These are phyloP conservation scores for Suillus brevipes DNA, from an alignment of 768 basidiomycete species.

Conservation along the genomic window DNA sequence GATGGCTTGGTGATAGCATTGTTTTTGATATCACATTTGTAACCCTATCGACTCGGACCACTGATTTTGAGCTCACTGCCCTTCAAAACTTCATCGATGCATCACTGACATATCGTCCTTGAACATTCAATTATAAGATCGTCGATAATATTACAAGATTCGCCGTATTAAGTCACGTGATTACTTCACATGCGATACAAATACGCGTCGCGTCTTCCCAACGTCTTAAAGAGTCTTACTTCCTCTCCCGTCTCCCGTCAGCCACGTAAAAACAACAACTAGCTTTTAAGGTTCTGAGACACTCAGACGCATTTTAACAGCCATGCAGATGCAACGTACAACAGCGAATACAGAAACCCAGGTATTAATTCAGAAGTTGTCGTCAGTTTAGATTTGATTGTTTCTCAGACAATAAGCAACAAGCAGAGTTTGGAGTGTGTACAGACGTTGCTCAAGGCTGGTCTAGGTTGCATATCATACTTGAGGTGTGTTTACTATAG, in stretches of 20 bases:
- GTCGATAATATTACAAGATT: neutral
- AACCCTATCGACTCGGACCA: neutral
- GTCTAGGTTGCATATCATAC: constrained; percentile 76
- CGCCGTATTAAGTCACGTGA: constrained; percentile 24
- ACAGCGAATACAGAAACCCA: constrained; percentile 23
- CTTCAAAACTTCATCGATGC: constrained; percentile 18
- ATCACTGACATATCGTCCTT: constrained; percentile 1
- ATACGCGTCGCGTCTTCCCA: constrained; percentile 18
- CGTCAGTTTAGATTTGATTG: constrained; percentile 10
- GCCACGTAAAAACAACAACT: neutral
- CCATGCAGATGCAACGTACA: constrained; percentile 29
- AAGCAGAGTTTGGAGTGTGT: constrained; percentile 69
- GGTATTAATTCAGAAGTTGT: constrained; percentile 14
- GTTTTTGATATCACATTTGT: constrained; percentile 10
- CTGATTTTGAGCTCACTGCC: neutral
- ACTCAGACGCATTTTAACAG: neutral
- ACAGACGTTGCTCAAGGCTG: constrained; percentile 70
- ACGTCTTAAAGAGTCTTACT: too few species aligned
- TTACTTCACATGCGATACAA: constrained; percentile 8
- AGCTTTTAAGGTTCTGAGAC: neutral
- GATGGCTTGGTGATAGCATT: neutral
- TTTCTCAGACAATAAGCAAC: constrained; percentile 46
- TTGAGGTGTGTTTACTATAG: constrained; percentile 48
- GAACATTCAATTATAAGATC: neutral
- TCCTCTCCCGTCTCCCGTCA: constrained; percentile 1